Percentiles rank a stretch among this genome's conserved stretches.
Evolutionary conservation across 352 stramenopile genomes (phyloP).

Genomic region (Pythium aristosporum): DNA sequence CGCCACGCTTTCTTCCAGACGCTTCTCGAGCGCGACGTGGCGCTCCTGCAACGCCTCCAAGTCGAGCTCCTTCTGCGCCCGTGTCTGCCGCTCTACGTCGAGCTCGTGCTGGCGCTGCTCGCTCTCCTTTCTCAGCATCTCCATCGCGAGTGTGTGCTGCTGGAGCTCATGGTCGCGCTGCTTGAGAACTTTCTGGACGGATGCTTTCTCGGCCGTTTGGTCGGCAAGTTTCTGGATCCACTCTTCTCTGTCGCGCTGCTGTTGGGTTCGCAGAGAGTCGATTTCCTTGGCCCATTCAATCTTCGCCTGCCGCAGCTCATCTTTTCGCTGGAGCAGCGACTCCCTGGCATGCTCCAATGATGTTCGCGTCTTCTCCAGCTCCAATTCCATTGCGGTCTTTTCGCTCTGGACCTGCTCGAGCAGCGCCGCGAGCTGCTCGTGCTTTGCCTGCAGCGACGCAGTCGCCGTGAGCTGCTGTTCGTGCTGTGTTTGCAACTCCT

Average conservation of each 20-base stretch:
- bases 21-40: constrained; percentile 32
- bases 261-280: constrained; percentile 30
- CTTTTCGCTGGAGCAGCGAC: constrained; percentile 33
- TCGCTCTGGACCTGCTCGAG: constrained; percentile 35
- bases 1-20: constrained; percentile 29
- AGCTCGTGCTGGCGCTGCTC: constrained; percentile 42
- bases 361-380: constrained; percentile 56
- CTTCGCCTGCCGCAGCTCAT: constrained; percentile 33
- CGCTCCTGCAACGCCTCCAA: constrained; percentile 26
- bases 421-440: constrained; percentile 24
- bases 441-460: constrained; percentile 38
- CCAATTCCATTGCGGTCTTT: constrained; percentile 35
- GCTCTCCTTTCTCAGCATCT: constrained; percentile 46
- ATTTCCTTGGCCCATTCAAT: constrained; percentile 42
- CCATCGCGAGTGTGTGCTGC: constrained; percentile 36
- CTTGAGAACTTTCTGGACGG: constrained; percentile 56
- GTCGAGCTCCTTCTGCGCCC: constrained; percentile 28
- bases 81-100: constrained; percentile 30
- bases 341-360: constrained; percentile 48
- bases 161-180: constrained; percentile 36
- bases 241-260: constrained; percentile 52
- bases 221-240: constrained; percentile 69
- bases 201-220: constrained; percentile 53
- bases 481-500: constrained; percentile 37
- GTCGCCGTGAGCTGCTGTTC: constrained; percentile 40